These are phyloP conservation scores for Penicillium antarcticum DNA, from an alignment of 495 filamentous ascomycete species.

Conservation along the genomic window DNA sequence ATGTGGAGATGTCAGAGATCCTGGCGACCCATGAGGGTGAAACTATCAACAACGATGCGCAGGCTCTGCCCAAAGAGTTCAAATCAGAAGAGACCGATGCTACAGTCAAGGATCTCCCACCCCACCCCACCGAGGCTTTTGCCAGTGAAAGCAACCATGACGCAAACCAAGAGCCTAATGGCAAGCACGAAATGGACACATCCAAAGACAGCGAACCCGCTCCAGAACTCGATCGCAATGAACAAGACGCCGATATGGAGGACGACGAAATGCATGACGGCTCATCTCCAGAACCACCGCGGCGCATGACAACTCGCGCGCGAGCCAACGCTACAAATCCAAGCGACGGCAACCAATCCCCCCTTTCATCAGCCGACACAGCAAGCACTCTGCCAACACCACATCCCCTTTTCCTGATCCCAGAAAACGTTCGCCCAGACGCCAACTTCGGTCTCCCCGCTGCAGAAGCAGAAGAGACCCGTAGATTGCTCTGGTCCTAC, in stretches of 20 bases:
- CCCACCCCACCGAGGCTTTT: constrained; percentile 20
- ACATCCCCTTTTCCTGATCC: constrained; percentile 82
- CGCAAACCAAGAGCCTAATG: constrained; percentile 9
- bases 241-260: constrained; percentile 37
- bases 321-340: constrained; percentile 54
- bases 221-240: constrained; percentile 7
- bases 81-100: constrained; percentile 43
- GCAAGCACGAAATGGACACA: constrained; percentile 7
- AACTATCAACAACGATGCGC: not conserved
- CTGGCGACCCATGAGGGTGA: constrained; percentile 5
- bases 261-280: constrained; percentile 41
- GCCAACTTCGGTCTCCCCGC: constrained; percentile 76
- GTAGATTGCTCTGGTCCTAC: constrained; percentile 76
- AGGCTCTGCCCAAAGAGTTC: constrained; percentile 19
- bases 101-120: constrained; percentile 35
- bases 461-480: constrained; percentile 82
- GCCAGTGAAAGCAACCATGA: constrained; percentile 1
- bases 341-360: constrained; percentile 29
- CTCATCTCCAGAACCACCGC: constrained; percentile 43
- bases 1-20: constrained; percentile 47
- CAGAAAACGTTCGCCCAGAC: constrained; percentile 66
- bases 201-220: constrained; percentile 10
- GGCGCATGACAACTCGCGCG: constrained; percentile 68
- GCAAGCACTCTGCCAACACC: constrained; percentile 53
- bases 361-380: constrained; percentile 47